Percentiles rank a stretch among this genome's conserved stretches.
These are phyloP conservation scores for Crepidotus sp. DNA, from an alignment of 1,284 basidiomycete genomes.

Conservation along the genomic window DNA sequence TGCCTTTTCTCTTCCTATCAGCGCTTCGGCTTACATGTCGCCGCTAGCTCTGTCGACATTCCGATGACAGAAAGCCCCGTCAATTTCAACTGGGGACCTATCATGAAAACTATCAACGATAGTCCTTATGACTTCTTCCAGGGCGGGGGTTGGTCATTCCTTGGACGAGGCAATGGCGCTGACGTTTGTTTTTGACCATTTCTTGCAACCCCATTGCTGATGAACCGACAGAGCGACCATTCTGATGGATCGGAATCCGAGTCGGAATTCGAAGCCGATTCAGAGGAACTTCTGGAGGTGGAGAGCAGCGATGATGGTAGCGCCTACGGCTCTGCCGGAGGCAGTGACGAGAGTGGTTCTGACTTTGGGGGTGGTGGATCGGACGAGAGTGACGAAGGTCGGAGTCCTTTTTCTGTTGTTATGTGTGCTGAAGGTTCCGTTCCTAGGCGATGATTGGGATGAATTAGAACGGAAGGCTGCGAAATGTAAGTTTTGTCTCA, in stretches of 20 bases:
- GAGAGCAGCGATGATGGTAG: constrained; percentile 50
- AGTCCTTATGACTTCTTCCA: constrained; percentile 95
- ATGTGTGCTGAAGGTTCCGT: neutral
- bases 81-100: constrained; percentile 96
- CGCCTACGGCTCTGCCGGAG: constrained; percentile 46
- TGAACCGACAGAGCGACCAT: constrained; percentile 45
- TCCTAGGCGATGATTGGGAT: constrained; percentile 84
- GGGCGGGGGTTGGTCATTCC: constrained; percentile 92
- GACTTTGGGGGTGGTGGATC: constrained; percentile 56
- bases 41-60: constrained; percentile 83
- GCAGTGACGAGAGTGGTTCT: constrained; percentile 55
- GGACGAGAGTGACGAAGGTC: constrained; percentile 62
- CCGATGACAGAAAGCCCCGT: constrained; percentile 94
- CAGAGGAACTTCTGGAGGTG: constrained; percentile 42
- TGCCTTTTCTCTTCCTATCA: constrained; percentile 4
- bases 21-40: constrained; percentile 3
- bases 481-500: constrained; percentile 45
- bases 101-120: constrained; percentile 97
- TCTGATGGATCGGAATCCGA: constrained; percentile 60
- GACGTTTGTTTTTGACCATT: constrained; percentile 36
- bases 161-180: constrained; percentile 66
- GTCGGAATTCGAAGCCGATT: constrained; percentile 73
- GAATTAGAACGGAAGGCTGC: constrained; percentile 88
- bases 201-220: constrained; percentile 4
- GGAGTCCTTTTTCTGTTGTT: constrained; percentile 8